Evolutionary conservation across 495 filamentous ascomycete genomes (phyloP).

Genomic region (Tuber melanosporum): DNA sequence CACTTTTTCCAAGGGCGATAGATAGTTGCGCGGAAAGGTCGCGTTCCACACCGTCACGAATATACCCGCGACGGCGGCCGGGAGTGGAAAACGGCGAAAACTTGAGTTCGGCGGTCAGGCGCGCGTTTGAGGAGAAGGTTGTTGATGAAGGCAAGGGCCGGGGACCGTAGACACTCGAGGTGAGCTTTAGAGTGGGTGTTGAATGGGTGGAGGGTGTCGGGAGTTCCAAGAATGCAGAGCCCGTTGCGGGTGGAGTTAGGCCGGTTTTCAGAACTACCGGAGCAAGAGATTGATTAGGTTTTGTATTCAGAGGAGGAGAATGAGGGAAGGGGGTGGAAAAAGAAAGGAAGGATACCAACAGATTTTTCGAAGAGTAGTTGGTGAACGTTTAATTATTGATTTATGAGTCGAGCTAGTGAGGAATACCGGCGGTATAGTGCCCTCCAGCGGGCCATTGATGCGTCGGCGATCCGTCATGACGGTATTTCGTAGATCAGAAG

Average conservation of each 20-base stretch:
- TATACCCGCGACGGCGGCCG: constrained; percentile 68
- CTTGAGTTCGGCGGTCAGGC: constrained; percentile 86
- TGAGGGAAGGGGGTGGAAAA: background rate
- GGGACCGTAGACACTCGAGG: constrained; percentile 87
- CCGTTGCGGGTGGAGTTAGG: constrained; percentile 84
- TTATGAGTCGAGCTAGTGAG: constrained; percentile 44
- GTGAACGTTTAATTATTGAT: constrained; percentile 46
- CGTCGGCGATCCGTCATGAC: constrained; percentile 79
- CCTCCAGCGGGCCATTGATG: constrained; percentile 77
- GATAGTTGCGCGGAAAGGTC: constrained; percentile 89
- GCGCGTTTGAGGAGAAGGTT: constrained; percentile 80
- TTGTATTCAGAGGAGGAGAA: background rate
- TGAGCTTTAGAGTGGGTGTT: constrained; percentile 71
- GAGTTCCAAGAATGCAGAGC: constrained; percentile 89
- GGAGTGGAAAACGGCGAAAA: constrained; percentile 89
- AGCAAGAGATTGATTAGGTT: constrained; percentile 5
- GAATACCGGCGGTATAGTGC: constrained; percentile 70
- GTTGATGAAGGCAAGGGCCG: constrained; percentile 82
- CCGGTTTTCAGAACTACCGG: constrained; percentile 77
- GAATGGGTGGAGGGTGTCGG: constrained; percentile 42
- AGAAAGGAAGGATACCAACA: constrained; percentile 53
- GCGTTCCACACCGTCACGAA: constrained; percentile 77
- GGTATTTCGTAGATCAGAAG: constrained; percentile 5
- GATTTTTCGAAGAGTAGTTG: constrained; percentile 69
- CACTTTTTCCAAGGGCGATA: constrained; percentile 76